Base-by-base conservation (phyloP, 108 stramenopile genomes). In the Parietichytrium sp. region DNA sequence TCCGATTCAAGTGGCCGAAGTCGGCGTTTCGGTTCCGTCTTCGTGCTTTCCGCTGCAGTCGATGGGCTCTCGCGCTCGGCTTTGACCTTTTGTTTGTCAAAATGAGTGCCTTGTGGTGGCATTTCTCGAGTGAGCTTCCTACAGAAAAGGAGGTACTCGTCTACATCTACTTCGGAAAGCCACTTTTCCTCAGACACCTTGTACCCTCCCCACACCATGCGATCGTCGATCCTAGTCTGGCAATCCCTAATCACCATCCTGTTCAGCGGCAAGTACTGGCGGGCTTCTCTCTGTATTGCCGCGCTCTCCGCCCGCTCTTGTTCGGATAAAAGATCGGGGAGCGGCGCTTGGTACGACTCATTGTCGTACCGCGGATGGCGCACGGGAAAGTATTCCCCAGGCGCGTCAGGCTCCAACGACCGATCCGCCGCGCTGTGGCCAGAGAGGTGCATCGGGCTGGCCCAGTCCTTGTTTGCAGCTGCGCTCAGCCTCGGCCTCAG, bases 91-190 rank as follows among this genome's bases (percentile, higher is more conserved):
- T 50, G 49, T 18, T 50, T 50, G 49, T 50, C 49, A 72, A 72
- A 72, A 42, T 72, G 61, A 1, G 61, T 45, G 10, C 61, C 61
- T 7, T n/a, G 15, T 10, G 61, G 61, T 18, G 49, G 49, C 45
- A 23, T 72, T 42, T 72, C 61, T n/a, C 61, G 61, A n/a, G 61
- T 72, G 20, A 72, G 61, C 20, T 36, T n/a, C n/a, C 61, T 33
- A 45, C 61, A 72, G 45, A 72, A 72, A 25, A 45, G 45, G 38
- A 72, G 61, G 2, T 72, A 72, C 42, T 72, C 61, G 3, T 72
- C 61, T n/a, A 72, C 20, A 6, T 16, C 61, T 7, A n/a, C 38
- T 27, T 33, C 12, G 7, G 61, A 72, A 27, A 72, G 3, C 29
- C 0, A n/a, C 1, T 33, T 6, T 7, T 72, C 6, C 15, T 8